Base-by-base conservation (phyloP, 352 stramenopile genomes). In the Globisporangium acanthophoron region DNA sequence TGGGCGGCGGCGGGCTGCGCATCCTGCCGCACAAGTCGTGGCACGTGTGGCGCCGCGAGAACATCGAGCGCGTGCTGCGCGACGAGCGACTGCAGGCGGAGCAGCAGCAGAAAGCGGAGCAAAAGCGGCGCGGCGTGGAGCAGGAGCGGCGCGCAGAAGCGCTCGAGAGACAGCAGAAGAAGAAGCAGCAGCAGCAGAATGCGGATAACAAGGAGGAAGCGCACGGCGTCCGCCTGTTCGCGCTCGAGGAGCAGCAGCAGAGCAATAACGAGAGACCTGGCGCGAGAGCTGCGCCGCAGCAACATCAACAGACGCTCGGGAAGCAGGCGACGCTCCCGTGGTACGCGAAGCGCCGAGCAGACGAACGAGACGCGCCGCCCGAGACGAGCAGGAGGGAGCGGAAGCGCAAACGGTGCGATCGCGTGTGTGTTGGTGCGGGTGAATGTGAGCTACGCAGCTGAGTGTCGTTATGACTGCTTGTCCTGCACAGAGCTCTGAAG, bases 21-120 rank as follows among this genome's bases (percentile, higher is more conserved):
- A 81, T 89, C 52, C 65, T 89, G 8, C 72, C 72, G 6, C 79
- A 89, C 56, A 94, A 94, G 73, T 88, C 79, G 54, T 94, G 85
- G 85, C 82, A 94, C 61, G 85, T 94, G 29, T 94, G 85, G 85
- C 80, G 80, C 9, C 75, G 82, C 18, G 82, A 92, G 50, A 91
- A 91, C 69, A 87, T 91, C 50, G 82, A 92, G 64, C 82, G 81
- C 47, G 82, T 92, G 60, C 53, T 73, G 29, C 70, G 76, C 11
- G 82, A 94, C 58, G 84, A 93, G 67, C 62, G 66, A 0, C 56
- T 58, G 54, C 62, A 81, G 31, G 67, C 61, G 31, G 77, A 86
- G 16, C 54, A 70, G 54, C 58, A 81, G 43, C 67, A 76, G 35
- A 46, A 69, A 48, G 35, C 69, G 35, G 54, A 69, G 15, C 47